Conservation (phyloP, 2,329 filamentous ascomycete genomes). For the Apiospora kogelbergensis region DNA sequence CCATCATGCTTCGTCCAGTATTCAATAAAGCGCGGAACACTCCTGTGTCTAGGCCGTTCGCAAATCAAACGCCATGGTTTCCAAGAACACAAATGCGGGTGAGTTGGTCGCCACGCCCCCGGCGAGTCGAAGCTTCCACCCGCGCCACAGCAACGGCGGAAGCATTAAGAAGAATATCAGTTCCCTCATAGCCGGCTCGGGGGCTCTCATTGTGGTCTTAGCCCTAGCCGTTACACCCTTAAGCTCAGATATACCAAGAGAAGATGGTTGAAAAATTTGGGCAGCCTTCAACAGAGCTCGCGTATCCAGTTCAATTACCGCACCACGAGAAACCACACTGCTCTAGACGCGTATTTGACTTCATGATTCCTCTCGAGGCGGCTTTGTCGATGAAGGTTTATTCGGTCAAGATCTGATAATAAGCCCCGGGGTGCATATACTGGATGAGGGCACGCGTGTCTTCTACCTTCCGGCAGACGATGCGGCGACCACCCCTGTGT, state of each 20-base stretch:
- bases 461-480: slow-evolving; percentile 1
- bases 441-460: neutral
- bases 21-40: neutral
- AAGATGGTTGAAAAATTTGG: neutral
- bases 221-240: neutral
- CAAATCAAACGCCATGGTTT: neutral
- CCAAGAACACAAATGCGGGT: neutral
- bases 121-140: neutral
- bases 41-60: neutral
- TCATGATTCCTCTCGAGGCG: neutral
- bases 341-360: neutral
- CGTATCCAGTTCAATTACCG: neutral
- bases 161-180: neutral
- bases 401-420: neutral
- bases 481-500: neutral
- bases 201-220: neutral
- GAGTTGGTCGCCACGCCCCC: neutral
- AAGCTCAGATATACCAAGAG: neutral
- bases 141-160: neutral
- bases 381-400: neutral
- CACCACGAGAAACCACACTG: neutral
- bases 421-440: neutral
- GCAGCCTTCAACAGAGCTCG: neutral
- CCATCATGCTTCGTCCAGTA: neutral
- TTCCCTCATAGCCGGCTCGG: neutral